Evolutionary conservation across 73 alveolate genomes (phyloP), one percentile per base, ranked within the genome.

Genomic region (Symbiodinium natans): DNA sequence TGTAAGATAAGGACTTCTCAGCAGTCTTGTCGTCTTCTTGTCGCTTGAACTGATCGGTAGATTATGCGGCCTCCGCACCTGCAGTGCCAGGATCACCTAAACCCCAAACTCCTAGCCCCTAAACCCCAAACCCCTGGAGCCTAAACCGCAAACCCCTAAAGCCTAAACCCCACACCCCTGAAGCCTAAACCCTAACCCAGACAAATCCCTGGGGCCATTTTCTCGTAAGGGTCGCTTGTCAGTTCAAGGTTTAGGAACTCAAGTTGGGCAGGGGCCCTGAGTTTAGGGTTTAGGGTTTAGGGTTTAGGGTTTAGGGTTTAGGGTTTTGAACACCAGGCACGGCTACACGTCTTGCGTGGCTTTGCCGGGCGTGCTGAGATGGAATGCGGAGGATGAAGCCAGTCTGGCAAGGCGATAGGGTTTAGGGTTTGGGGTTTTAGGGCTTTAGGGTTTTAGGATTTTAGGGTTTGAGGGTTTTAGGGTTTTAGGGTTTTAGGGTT

Each of bases 291-390:
- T 56, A 56, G 74, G 74, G 74, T 56, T 56, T 56, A 15, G 74
- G 74, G 74, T 15, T 56, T 56, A 21, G 74, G 74, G 13, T 46
- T 46, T 46, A 6, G 59, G 59, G 6, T 46, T 6, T 46, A 6
- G 13, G 13, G 59, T 46, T 46, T 46, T 13, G 59, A 46, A 6
- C 59, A 46, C 13, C 59, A 46, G 59, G 56, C 97, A 90, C 25
- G 97, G 97, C 77, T 90, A 90, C 77, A 90, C 97, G 40, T 90
- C 97, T 40, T 90, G 97, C 39, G 97, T 90, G 27, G 97, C 97
- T 10, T 36, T 90, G 74, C 97, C 87, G n/a, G 97, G 80, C 15
- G 97, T 90, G 11, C 88, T 90, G 52, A 87, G 97, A 15, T 90
- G 97, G 97, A 90, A 90, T 31, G 87, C 97, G 8, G 48, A 90